Evolutionary conservation across 352 stramenopile species (phyloP).

Genomic region (Phytophthora crassamura): DNA sequence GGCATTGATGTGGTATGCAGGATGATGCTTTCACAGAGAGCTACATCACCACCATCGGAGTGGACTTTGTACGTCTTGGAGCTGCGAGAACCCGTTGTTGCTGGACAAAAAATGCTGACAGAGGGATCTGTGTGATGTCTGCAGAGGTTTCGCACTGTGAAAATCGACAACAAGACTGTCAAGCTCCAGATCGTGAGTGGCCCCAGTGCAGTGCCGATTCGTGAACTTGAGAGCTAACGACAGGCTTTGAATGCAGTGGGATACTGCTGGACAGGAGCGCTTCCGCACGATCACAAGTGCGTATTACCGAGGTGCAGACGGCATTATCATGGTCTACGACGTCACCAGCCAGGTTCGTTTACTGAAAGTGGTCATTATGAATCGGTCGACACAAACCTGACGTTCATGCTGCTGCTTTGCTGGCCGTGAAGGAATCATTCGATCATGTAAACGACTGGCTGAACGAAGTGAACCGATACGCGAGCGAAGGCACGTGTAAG

Average conservation of each 20-base stretch:
- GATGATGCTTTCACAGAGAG: slow-evolving; percentile 99
- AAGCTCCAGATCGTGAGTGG: slow-evolving; percentile 97
- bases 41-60: slow-evolving; percentile 96
- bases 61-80: slow-evolving; percentile 90
- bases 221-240: slow-evolving; percentile 5
- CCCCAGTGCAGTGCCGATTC: neutral
- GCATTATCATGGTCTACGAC: slow-evolving; percentile 99
- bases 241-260: slow-evolving; percentile 78
- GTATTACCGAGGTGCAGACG: slow-evolving; percentile 98
- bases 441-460: slow-evolving; percentile 99
- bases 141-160: slow-evolving; percentile 95
- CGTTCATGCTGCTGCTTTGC: neutral
- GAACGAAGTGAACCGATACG: slow-evolving; percentile 99
- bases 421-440: slow-evolving; percentile 93
- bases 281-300: slow-evolving; percentile 99
- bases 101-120: slow-evolving; percentile 5
- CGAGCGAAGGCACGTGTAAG: slow-evolving; percentile 98
- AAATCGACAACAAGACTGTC: slow-evolving; percentile 99
- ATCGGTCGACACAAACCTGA: neutral
- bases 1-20: slow-evolving; percentile 24
- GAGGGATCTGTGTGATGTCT: slow-evolving; percentile 18
- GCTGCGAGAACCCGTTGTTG: neutral
- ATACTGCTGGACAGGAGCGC: slow-evolving; percentile 98
- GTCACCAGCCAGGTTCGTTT: slow-evolving; percentile 92
- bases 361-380: neutral